These are phyloP conservation scores for Boletus reticulatus DNA, from an alignment of 768 basidiomycete genomes.

Conservation along the genomic window DNA sequence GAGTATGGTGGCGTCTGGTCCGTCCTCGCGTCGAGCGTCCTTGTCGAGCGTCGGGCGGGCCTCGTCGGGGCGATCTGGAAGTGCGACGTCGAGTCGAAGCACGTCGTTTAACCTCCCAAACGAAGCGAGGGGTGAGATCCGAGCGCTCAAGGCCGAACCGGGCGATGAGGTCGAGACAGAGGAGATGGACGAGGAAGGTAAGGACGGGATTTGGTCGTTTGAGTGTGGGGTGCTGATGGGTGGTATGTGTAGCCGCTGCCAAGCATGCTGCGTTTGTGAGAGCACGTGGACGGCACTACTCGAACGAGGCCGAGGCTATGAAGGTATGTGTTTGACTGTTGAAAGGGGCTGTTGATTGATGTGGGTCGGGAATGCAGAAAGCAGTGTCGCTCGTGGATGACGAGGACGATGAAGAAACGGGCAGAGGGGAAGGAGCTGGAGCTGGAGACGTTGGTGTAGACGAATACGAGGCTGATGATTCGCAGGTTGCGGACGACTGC, in stretches of 20 bases:
- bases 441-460: slow-evolving; percentile 17
- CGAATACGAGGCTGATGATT: not conserved
- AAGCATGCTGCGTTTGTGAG: slow-evolving; percentile 82
- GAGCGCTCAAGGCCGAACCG: slow-evolving; percentile 38
- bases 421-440: not conserved
- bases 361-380: slow-evolving; percentile 41
- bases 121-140: slow-evolving; percentile 61
- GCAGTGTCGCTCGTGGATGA: slow-evolving; percentile 65
- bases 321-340: slow-evolving; percentile 50
- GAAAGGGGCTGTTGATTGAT: not conserved
- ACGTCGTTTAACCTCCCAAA: slow-evolving; percentile 81
- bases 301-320: slow-evolving; percentile 92
- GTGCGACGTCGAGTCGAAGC: slow-evolving; percentile 68
- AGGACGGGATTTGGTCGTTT: slow-evolving; percentile 15
- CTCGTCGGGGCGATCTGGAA: slow-evolving; percentile 58
- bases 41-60: slow-evolving; percentile 61
- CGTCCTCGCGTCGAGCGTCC: slow-evolving; percentile 73
- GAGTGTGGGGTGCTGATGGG: not conserved
- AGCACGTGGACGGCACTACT: slow-evolving; percentile 82
- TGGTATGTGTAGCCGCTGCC: slow-evolving; percentile 53
- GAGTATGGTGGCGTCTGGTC: slow-evolving; percentile 58
- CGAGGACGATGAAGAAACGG: slow-evolving; percentile 41
- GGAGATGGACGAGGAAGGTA: slow-evolving; percentile 89
- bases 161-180: slow-evolving; percentile 67
- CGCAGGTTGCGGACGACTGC: not conserved